These are phyloP conservation scores for Talaromyces thailandensis DNA, from an alignment of 495 filamentous ascomycete species.

Conservation along the genomic window DNA sequence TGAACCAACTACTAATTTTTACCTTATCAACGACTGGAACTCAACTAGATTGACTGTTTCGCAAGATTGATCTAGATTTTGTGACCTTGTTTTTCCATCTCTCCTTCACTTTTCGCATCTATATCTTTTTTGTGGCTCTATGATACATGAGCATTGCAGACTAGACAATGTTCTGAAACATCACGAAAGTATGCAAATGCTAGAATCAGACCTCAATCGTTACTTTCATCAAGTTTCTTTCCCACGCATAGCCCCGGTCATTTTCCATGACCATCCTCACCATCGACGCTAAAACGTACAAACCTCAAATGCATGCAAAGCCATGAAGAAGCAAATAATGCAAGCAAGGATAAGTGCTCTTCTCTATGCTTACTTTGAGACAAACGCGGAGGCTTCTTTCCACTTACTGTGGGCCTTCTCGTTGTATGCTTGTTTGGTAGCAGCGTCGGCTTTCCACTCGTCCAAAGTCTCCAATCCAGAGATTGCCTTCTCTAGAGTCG, in stretches of 20 bases:
- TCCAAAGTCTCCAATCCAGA: conserved; percentile 49
- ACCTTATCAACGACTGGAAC: neutral
- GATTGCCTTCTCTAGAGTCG: conserved; percentile 52
- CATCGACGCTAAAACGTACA: neutral
- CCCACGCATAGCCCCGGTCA: neutral
- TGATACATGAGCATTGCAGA: conserved; percentile 1
- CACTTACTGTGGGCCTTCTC: conserved; percentile 60
- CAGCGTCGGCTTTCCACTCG: conserved; percentile 49
- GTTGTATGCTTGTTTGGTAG: conserved; percentile 45
- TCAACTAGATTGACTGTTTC: neutral
- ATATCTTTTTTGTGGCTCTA: conserved; percentile 1
- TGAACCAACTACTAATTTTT: neutral
- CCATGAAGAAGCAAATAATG: neutral
- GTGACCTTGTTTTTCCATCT: neutral
- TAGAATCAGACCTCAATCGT: neutral
- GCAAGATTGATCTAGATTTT: neutral
- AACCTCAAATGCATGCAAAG: neutral
- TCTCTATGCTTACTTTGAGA: neutral
- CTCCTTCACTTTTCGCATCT: neutral
- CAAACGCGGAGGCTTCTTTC: conserved; percentile 59
- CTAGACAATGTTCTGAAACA: neutral
- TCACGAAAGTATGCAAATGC: neutral
- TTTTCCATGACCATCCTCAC: neutral
- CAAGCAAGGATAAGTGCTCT: neutral
- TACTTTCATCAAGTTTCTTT: neutral